phyloP scores from a whole-genome alignment of 2,329 filamentous ascomycete genomes.

The Taxawa tesnikishii region DNA sequence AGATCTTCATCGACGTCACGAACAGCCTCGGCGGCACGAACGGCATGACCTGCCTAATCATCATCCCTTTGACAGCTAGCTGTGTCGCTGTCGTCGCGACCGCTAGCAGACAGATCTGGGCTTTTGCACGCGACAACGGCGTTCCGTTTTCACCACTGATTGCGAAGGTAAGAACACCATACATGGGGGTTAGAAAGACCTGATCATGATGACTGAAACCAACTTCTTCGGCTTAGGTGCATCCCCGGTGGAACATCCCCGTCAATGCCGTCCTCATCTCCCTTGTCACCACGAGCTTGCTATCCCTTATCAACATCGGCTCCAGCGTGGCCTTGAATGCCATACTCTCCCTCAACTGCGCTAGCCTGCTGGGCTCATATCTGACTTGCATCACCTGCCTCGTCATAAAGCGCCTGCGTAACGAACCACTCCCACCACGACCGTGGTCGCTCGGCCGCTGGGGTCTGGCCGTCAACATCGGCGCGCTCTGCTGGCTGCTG shows the following conservation, averaged over 20 bases:
- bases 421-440: conserved; percentile 17
- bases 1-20: conserved; percentile 23
- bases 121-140: conserved; percentile 28
- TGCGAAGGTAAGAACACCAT: conserved; percentile 8
- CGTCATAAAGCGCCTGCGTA: conserved; percentile 17
- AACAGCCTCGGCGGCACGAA: conserved; percentile 18
- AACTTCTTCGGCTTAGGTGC: conserved; percentile 8
- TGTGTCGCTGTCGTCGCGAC: conserved; percentile 24
- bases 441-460: conserved; percentile 20
- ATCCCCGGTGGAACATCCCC: conserved; percentile 13
- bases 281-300: conserved; percentile 13
- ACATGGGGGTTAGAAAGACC: no score
- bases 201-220: background rate
- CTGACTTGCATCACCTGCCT: conserved; percentile 11
- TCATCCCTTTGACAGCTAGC: conserved; percentile 18
- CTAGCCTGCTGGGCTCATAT: conserved; percentile 20
- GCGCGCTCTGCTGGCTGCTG: conserved; percentile 17
- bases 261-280: conserved; percentile 15
- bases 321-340: conserved; percentile 28
- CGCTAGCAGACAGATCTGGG: conserved; percentile 24
- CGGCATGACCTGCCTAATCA: conserved; percentile 19
- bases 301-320: conserved; percentile 22
- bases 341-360: conserved; percentile 26
- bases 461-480: conserved; percentile 20
- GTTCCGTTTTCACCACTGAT: conserved; percentile 21